A percentile compares a stretch with the other conserved stretches of the same genome.
Conservation (phyloP, 2,329 filamentous ascomycete species). For the Sarocladium kiliense region DNA sequence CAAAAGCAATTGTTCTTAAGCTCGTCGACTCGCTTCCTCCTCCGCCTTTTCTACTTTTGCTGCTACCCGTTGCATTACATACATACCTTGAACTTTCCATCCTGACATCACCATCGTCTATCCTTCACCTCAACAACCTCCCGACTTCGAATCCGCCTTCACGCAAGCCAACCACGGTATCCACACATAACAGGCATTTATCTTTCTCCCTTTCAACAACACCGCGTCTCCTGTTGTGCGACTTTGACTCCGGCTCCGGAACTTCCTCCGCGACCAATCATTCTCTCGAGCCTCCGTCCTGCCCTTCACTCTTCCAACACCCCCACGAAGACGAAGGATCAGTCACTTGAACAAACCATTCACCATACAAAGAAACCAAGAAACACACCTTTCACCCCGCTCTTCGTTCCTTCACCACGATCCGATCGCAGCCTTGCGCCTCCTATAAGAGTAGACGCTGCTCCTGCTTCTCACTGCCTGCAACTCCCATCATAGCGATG, state of each 20-base stretch:
- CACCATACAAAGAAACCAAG: neutral
- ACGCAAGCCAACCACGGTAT: neutral
- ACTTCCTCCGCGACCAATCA: neutral
- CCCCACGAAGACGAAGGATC: too few species aligned
- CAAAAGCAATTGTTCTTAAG: neutral
- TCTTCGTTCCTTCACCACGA: neutral
- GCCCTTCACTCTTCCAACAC: too few species aligned
- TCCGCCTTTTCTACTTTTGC: neutral
- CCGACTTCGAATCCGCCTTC: neutral
- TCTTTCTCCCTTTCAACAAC: too few species aligned
- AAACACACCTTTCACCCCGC: neutral
- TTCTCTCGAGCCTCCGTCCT: too few species aligned
- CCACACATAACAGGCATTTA: neutral
- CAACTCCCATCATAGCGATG: conserved; percentile 28
- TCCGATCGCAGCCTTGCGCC: neutral
- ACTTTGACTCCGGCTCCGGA: neutral
- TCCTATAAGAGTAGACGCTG: neutral
- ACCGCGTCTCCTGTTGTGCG: neutral
- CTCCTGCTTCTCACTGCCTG: neutral
- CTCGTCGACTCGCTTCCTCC: neutral
- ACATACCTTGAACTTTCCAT: neutral
- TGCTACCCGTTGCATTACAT: neutral
- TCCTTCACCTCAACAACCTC: neutral
- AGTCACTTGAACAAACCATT: too few species aligned
- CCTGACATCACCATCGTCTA: neutral